Evolutionary conservation across 2,329 filamentous ascomycete genomes (phyloP).

Genomic region (Ophiocordyceps robertsii): DNA sequence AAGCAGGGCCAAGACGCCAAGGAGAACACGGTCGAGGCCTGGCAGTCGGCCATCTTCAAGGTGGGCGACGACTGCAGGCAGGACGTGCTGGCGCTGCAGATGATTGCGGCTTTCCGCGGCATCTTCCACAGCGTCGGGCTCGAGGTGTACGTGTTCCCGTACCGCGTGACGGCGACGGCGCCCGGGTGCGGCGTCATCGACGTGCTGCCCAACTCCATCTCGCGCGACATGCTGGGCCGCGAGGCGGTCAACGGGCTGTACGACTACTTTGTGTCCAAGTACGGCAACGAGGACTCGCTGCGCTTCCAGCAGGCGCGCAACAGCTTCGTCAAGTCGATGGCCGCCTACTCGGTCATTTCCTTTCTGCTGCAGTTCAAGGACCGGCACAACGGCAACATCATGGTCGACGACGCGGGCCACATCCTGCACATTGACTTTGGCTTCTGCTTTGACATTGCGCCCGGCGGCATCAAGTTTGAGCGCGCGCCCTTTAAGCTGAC

Average conservation of each 20-base stretch:
- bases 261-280: slow-evolving; percentile 96
- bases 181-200: slow-evolving; percentile 98
- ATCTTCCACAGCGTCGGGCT: slow-evolving; percentile 94
- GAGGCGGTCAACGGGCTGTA: slow-evolving; percentile 97
- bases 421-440: slow-evolving; percentile 98
- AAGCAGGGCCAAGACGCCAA: slow-evolving; percentile 20
- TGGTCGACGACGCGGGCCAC: slow-evolving; percentile 95
- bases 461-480: slow-evolving; percentile 94
- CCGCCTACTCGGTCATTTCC: slow-evolving; percentile 92
- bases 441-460: slow-evolving; percentile 98
- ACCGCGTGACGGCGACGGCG: slow-evolving; percentile 92
- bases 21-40: slow-evolving; percentile 71
- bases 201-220: slow-evolving; percentile 93
- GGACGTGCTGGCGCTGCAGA: slow-evolving; percentile 89
- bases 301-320: slow-evolving; percentile 88
- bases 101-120: slow-evolving; percentile 93
- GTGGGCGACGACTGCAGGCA: slow-evolving; percentile 97
- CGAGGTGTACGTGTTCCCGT: slow-evolving; percentile 93
- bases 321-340: slow-evolving; percentile 99
- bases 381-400: slow-evolving; percentile 98
- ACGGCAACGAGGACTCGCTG: slow-evolving; percentile 90
- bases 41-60: slow-evolving; percentile 99
- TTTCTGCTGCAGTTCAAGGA: slow-evolving; percentile 98
- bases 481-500: slow-evolving; percentile 97
- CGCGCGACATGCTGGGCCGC: slow-evolving; percentile 93